Evolutionary conservation across 2,329 filamentous ascomycete species (phyloP).

Genomic region (Paecilomyces sp.): DNA sequence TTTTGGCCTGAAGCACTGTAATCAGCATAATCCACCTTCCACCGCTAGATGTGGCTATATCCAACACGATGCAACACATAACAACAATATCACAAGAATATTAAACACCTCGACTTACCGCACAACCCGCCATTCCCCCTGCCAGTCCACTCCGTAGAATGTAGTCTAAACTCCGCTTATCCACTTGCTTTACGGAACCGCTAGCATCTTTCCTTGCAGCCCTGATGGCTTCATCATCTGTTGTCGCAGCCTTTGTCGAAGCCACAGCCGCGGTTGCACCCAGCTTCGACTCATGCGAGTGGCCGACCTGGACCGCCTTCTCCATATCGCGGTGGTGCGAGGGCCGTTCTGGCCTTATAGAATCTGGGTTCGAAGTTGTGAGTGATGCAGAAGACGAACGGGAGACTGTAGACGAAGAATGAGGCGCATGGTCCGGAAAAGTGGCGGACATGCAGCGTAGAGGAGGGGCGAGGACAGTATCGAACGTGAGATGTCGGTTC

Average conservation of each 20-base stretch:
- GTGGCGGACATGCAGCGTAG: slow-evolving; percentile 16
- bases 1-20: slow-evolving; percentile 65
- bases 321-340: slow-evolving; percentile 21
- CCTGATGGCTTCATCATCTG: slow-evolving; percentile 9
- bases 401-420: slow-evolving; percentile 9
- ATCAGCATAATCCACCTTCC: slow-evolving; percentile 6
- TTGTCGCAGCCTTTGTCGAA: slow-evolving; percentile 6
- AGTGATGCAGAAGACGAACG: slow-evolving; percentile 2
- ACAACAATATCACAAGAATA: background rate
- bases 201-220: slow-evolving; percentile 9
- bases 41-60: background rate
- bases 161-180: slow-evolving; percentile 76
- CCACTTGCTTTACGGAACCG: slow-evolving; percentile 35
- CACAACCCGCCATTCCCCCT: slow-evolving; percentile 85
- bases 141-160: slow-evolving; percentile 75
- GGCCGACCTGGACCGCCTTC: slow-evolving; percentile 18
- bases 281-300: slow-evolving; percentile 4
- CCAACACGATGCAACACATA: background rate
- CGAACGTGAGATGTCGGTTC: slow-evolving; percentile 6
- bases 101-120: slow-evolving; percentile 52
- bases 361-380: background rate
- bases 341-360: slow-evolving; percentile 7
- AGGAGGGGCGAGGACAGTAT: slow-evolving; percentile 5
- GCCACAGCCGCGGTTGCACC: background rate
- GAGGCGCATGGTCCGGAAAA: slow-evolving; percentile 21